Evolutionary conservation across 2,329 filamentous ascomycete species (phyloP).

Genomic region (Ceratocystis huliohia): DNA sequence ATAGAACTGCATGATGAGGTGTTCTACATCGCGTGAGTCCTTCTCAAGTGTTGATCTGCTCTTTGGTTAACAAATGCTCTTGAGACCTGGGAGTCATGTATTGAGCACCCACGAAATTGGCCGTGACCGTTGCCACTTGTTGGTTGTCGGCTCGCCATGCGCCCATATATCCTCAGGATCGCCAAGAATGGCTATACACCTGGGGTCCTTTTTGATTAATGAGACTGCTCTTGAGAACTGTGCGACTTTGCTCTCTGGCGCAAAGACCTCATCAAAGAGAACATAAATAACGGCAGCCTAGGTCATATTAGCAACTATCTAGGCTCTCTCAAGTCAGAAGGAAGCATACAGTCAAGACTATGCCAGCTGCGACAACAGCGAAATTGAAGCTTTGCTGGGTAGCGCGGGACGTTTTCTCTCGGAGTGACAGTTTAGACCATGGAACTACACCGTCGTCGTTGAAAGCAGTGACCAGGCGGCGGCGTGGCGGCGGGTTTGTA

Average conservation of each 20-base stretch:
- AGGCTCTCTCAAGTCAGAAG: neutral
- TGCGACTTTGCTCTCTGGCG: conserved; percentile 68
- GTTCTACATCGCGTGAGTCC: conserved; percentile 33
- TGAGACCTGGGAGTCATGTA: neutral
- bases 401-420: conserved; percentile 70
- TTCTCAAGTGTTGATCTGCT: conserved; percentile 19
- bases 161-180: conserved; percentile 63
- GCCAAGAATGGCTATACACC: conserved; percentile 62
- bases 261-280: conserved; percentile 72
- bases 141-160: conserved; percentile 67
- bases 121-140: conserved; percentile 62
- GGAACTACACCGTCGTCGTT: conserved; percentile 74
- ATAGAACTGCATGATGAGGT: conserved; percentile 76
- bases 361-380: conserved; percentile 58
- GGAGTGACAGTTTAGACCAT: conserved; percentile 62
- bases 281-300: conserved; percentile 67
- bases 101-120: conserved; percentile 41
- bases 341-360: conserved; percentile 56
- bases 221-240: conserved; percentile 82
- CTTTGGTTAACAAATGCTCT: neutral
- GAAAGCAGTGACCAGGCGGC: conserved; percentile 65
- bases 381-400: conserved; percentile 90
- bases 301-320: conserved; percentile 12
- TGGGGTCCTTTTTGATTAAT: conserved; percentile 58
- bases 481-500: conserved; percentile 35